Evolutionary conservation across 139 green algal genomes (phyloP), one percentile per base, ranked within the genome.

Genomic region (Tetradesmus lagerheimii): DNA sequence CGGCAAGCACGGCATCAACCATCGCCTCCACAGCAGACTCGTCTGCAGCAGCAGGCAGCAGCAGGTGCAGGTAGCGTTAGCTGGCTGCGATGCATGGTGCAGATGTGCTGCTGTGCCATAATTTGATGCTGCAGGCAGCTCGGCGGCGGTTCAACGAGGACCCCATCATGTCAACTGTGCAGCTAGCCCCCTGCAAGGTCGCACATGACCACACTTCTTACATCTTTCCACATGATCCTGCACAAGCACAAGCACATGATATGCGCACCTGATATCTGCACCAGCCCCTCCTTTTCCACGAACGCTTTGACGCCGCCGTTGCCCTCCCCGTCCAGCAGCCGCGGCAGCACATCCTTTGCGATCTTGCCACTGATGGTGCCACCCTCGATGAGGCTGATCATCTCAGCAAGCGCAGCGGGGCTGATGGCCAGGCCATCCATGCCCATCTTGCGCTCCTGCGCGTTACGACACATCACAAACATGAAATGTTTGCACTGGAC

Each of bases 281-380:
- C 87, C 53, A 98, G 89, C 5, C 97, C 96, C 31, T 93, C 90
- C 1, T 62, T 53, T 90, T 98, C 94, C 29, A 98, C 93, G 4
- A 93, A 94, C 25, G 85, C 91, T 47, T 92, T 89, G 39, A 97
- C 91, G 31, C 92, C 92, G 41, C 77, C 67, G 37, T 94, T 92
- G 45, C 91, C 94, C 76, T 92, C 85, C 1, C 95, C 96, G 81
- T 96, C 66, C 35, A 98, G 90, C 71, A 99, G 93, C 3, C 96
- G 92, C 1, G 97, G 96, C 89, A 99, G 92, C 67, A 99, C 87
- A 77, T 99, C 95, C 91, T 99, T 99, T 39, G 93, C 98, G 84
- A 99, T 99, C 94, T 99, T 99, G 89, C 98, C 98, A 88, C 94
- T 98, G 92, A 99, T 99, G 35, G 92, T 94, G 76, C 93, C 94